Evolutionary conservation across 2,329 filamentous ascomycete genomes (phyloP), one percentile per base, ranked within the genome.

Genomic region (Ceratocystis huliohia): DNA sequence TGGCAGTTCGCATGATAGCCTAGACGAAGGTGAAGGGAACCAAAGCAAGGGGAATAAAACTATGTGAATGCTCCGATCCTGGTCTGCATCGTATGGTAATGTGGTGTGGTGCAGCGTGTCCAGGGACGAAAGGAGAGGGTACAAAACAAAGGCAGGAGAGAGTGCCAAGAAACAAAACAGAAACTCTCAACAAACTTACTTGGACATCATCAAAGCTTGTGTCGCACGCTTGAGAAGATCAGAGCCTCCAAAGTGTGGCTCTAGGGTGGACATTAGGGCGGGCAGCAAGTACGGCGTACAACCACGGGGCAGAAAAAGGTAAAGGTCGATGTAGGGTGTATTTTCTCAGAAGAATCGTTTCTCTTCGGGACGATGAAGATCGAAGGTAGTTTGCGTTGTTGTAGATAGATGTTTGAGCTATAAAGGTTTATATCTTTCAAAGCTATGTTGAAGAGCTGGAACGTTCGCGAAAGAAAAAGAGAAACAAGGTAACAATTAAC

Each of bases 181-280:
- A 71, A 69, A 69, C 22, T 57, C 2, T 25, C 20, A 33, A 33
- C 53, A 20, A 25, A 80, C 82, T 74, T 80, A 84, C 82, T 77
- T 84, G 75, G 82, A 84, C 78, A 81, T 80, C 81, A 85, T 83
- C 79, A 85, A 81, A 70, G 80, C 80, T 72, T 84, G 82, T n/a
- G 83, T 85, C 69, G 83, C 83, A 73, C 82, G 78, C 72, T 81
- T 78, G 69, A 85, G 74, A 70, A 85, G 76, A 74, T 85, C 83
- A 71, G 80, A 83, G 70, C 80, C 77, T 72, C 79, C 78, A 44
- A 73, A 72, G 71, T 75, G 45, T 53, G 63, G 57, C 44, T 65
- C 48, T 28, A 63, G 61, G 33, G 63, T 50, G 10, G 66, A 65
- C 66, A 67, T 67, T 25, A 28, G 44, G 30, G 28, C 56, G 44